Evolutionary conservation across 2,329 filamentous ascomycete genomes (phyloP), one percentile per base, ranked within the genome.

Genomic region (Venturia asperata): DNA sequence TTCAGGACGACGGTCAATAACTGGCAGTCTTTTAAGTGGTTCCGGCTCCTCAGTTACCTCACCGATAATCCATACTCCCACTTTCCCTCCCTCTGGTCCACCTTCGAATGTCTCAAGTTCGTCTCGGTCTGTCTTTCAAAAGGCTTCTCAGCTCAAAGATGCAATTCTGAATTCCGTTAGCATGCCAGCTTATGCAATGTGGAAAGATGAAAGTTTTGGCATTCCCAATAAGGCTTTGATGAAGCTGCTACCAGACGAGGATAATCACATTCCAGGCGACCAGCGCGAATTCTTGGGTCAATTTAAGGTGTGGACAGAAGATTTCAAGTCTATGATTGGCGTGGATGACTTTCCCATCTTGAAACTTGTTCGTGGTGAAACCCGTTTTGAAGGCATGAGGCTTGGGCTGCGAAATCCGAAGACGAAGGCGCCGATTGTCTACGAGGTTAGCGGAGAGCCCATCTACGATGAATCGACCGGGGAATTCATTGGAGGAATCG

Each of bases 181-280:
- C 67, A 86, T 90, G 72, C 89, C 90, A 0, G 87, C 91, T 27
- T 78, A 92, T 56, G 87, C 88, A 30, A 89, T 92, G 85, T 92
- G 90, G 90, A 88, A 87, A 71, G 90, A 93, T 68, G 85, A 88
- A 64, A 88, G 84, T 61, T 85, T 91, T 60, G 86, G 85, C 0
- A 86, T 91, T 55, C 87, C 89, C 4, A 93, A 93, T 71, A 84
- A 83, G 69, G 87, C 88, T 4, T 83, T 79, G 56, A 71, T 81
- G 21, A 73, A 75, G 61, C 70, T 81, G 2, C 68, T 77, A 41
- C 73, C 75, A 0, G 74, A 70, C 2, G 52, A 41, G n/a, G 71
- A 67, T 52, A 72, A 77, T 52, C 74, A 77, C n/a, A 71, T 72
- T 3, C 65, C 71, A n/a, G 69, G 70, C 21, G 73, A 77, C 52